Base-by-base conservation (phyloP, 129 eudicot species). In the Flaveria bidentis region DNA sequence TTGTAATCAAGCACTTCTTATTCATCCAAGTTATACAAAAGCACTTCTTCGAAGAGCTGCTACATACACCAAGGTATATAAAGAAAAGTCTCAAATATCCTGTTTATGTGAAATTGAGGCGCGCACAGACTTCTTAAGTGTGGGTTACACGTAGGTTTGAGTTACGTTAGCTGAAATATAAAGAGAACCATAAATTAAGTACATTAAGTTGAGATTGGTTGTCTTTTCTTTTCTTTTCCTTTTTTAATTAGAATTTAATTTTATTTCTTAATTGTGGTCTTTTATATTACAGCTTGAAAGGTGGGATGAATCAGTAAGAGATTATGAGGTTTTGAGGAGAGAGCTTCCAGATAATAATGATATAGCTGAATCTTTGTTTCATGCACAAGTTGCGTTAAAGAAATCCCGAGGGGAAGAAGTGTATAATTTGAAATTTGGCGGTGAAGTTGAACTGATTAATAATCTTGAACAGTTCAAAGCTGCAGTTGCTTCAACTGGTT, bases 1-100 rank as follows among this genome's bases (percentile, higher is more conserved):
- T 71, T 91, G 98, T 80, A 89, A 85, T 83, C 92, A 87, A 77
- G 98, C 97, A 11, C 98, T 94, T 74, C 84, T 82, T 26, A 71
- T 86, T 71, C 92, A 87, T 67, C 96, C 98, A 16, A 87, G 76
- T 14, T 91, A 94, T 77, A 81, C 84, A 16, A 94, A 91, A 86
- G 98, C 98, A n/a, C 88, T 94, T 66, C 90, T 87, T 33, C 81
- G 96, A 60, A 86, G 93, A 81, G 98, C 98, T 64, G 88, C 97
- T 39, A 85, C 98, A 58, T 73, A 87, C 78, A 78, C 78, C 87
- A 91, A 89, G 91, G 98, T 94, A 82, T 46, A 63, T 70, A 36
- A 36, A 36, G 7, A 36, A 1, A 4, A 36, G 41, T 36, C 41
- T 36, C 7, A 5, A 36, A 36, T 36, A 4, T 36, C 41, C 41